Conservation (phyloP, 2,329 filamentous ascomycete genomes). For the Penicillium rolfsii region DNA sequence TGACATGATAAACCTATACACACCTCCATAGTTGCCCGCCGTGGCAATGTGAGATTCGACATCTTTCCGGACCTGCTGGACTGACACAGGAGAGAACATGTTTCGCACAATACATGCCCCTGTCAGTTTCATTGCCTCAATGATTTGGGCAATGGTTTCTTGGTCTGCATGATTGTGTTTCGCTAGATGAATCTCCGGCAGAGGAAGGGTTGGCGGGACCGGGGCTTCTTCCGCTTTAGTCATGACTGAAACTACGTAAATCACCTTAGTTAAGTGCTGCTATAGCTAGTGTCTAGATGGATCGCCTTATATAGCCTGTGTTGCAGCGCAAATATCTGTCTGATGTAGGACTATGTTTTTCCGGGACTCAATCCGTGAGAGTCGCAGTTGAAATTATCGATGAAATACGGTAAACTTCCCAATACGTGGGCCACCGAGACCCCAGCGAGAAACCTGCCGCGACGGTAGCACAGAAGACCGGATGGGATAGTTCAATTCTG, state of each 20-base stretch:
- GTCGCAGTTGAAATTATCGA: background rate
- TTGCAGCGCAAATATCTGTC: too few relatives aligned
- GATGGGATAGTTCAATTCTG: background rate
- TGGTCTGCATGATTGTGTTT: background rate
- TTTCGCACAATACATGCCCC: background rate
- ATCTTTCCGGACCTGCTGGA: background rate
- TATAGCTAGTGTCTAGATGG: background rate
- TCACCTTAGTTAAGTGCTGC: too few relatives aligned
- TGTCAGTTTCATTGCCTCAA: background rate
- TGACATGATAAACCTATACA: background rate
- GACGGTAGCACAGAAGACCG: background rate
- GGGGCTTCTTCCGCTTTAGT: background rate
- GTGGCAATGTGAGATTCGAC: background rate
- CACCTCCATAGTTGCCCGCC: background rate
- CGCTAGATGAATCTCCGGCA: background rate
- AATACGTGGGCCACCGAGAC: too few relatives aligned
- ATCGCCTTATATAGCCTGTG: background rate
- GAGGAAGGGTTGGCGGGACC: background rate
- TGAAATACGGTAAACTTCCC: background rate
- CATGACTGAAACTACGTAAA: background rate
- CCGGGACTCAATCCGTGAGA: too few relatives aligned
- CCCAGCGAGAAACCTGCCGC: background rate
- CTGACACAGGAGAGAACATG: background rate
- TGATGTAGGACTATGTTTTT: too few relatives aligned
- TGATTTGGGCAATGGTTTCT: background rate